These are phyloP conservation scores for Salix purpurea DNA, from an alignment of 345 rosid species.

Conservation along the genomic window DNA sequence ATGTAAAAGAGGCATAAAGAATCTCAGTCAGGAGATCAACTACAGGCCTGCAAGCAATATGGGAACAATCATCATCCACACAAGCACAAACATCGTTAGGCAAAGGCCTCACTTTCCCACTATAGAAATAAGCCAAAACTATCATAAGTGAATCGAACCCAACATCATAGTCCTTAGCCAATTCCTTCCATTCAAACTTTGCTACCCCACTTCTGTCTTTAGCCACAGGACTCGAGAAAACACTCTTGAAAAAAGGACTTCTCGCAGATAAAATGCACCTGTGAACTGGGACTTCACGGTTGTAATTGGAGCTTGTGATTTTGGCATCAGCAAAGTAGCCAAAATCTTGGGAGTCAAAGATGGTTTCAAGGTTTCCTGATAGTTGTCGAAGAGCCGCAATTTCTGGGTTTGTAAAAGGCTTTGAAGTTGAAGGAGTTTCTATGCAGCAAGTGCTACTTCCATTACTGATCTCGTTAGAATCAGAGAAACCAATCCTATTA, in stretches of 20 bases:
- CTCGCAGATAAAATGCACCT: constrained; percentile 74
- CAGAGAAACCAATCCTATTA: constrained; percentile 47
- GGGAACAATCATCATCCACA: constrained; percentile 64
- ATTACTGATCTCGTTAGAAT: constrained; percentile 58
- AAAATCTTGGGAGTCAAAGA: constrained; percentile 46
- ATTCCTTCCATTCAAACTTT: constrained; percentile 51
- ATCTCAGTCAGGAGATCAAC: constrained; percentile 63
- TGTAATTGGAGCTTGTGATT: constrained; percentile 43
- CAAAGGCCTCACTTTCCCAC: constrained; percentile 57
- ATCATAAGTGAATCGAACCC: constrained; percentile 51
- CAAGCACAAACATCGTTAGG: constrained; percentile 48
- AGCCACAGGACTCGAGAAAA: constrained; percentile 28
- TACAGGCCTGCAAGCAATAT: constrained; percentile 65
- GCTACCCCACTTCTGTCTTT: constrained; percentile 24
- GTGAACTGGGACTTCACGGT: constrained; percentile 54
- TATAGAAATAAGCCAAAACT: constrained; percentile 60
- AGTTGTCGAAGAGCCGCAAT: constrained; percentile 45
- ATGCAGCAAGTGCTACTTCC: constrained; percentile 51
- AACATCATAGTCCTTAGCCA: constrained; percentile 51
- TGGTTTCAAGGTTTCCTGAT: constrained; percentile 49
- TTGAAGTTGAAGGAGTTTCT: constrained; percentile 6
- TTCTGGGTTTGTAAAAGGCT: constrained; percentile 24
- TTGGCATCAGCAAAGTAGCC: constrained; percentile 64
- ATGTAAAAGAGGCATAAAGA: constrained; percentile 63
- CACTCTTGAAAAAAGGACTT: constrained; percentile 50